Conservation (phyloP, 495 filamentous ascomycete genomes). For the Neurospora sp. region DNA sequence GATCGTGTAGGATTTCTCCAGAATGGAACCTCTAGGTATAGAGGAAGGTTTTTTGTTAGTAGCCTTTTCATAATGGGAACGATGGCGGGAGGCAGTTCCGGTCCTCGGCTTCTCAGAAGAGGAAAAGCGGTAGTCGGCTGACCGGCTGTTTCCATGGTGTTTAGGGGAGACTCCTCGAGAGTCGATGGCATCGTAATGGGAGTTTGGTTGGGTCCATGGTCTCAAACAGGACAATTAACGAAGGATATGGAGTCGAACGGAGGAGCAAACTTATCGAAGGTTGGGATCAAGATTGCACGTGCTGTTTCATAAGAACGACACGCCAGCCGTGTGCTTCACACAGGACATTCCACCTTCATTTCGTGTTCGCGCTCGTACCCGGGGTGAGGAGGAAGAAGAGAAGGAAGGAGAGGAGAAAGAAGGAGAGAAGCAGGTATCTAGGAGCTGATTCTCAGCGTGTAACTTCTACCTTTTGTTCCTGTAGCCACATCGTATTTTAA, state of each 20-base stretch:
- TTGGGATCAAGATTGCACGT: not conserved
- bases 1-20: no score
- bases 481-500: not conserved
- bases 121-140: not conserved
- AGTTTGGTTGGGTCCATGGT: not conserved
- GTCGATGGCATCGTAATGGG: not conserved
- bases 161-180: not conserved
- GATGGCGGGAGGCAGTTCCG: no score
- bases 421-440: no score
- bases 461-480: not conserved
- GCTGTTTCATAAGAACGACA: slow-evolving; percentile 3
- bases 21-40: no score
- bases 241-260: not conserved
- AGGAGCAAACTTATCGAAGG: not conserved
- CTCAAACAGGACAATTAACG: not conserved
- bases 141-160: not conserved
- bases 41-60: no score
- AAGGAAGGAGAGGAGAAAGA: not conserved
- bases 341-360: slow-evolving; percentile 15
- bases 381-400: not conserved
- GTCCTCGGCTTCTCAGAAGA: no score
- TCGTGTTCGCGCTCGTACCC: not conserved
- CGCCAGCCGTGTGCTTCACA: slow-evolving; percentile 19
- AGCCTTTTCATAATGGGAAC: no score
- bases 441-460: not conserved